phyloP scores from a whole-genome alignment of 225 moss, liverwort and hornwort genomes.

The Bryum argenteum region DNA sequence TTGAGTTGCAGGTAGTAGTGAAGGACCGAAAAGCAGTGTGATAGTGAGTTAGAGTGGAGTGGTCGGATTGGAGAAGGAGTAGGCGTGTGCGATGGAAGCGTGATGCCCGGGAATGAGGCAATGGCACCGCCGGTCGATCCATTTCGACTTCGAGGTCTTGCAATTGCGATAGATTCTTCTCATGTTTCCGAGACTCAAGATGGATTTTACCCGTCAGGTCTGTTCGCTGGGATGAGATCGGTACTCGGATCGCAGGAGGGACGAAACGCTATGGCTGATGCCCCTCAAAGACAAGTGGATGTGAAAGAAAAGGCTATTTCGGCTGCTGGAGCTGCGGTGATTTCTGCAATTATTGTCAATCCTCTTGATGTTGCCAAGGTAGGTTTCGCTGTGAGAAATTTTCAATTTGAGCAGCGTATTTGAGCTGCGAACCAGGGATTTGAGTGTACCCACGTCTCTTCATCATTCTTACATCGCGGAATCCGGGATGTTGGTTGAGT shows the following conservation, averaged over 20 bases:
- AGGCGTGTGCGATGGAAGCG: not conserved
- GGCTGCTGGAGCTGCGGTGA: constrained; percentile 60
- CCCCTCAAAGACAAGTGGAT: constrained; percentile 39
- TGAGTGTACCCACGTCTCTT: not conserved
- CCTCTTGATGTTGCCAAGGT: constrained; percentile 71
- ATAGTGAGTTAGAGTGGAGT: not conserved
- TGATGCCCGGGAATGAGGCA: constrained; percentile 32
- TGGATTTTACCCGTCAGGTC: constrained; percentile 38
- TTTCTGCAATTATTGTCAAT: constrained; percentile 58
- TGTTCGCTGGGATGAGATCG: constrained; percentile 40
- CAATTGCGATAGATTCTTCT: constrained; percentile 41
- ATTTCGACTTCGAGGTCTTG: constrained; percentile 49
- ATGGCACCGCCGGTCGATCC: constrained; percentile 51
- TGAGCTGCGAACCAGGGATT: not conserved
- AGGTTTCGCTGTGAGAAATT: too few relatives aligned
- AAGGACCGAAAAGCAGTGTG: too few relatives aligned
- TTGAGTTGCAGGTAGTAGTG: not conserved
- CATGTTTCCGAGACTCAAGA: constrained; percentile 47
- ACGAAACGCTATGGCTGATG: constrained; percentile 44
- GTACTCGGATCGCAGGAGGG: constrained; percentile 39
- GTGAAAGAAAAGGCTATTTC: constrained; percentile 55
- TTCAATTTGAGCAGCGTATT: too few relatives aligned
- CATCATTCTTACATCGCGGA: not conserved
- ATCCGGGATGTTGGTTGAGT: not conserved
- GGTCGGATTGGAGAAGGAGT: not conserved